These are phyloP conservation scores for Trichocomaceae sp. DNA, from an alignment of 2,329 filamentous ascomycete species.

Conservation along the genomic window DNA sequence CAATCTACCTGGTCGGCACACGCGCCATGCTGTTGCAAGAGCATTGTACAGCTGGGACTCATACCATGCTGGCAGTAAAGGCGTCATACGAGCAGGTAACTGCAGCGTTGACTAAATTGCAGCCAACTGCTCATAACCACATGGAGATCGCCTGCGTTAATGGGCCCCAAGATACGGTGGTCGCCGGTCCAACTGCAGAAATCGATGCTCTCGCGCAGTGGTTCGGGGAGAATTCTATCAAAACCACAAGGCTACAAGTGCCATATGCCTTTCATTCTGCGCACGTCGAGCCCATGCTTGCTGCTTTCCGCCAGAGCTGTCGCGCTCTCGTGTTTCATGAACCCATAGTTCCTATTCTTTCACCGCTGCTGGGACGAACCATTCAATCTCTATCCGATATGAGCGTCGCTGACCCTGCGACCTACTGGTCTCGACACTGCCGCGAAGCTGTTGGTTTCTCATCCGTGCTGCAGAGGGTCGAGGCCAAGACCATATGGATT, in stretches of 20 bases:
- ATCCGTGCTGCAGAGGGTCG: no score
- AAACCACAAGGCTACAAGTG: conserved; percentile 34
- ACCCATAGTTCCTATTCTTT: no score
- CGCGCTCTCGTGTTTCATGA: no score
- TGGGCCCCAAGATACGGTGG: conserved; percentile 65
- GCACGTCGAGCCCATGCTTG: conserved; percentile 20
- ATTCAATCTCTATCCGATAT: no score
- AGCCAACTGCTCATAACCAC: conserved; percentile 9
- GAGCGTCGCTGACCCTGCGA: no score
- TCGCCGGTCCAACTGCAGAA: conserved; percentile 57
- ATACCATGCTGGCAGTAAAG: background rate
- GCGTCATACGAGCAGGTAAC: no score
- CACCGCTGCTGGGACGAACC: no score
- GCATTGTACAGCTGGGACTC: conserved; percentile 16
- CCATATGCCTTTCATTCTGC: conserved; percentile 50
- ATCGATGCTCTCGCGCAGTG: conserved; percentile 59
- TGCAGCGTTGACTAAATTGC: background rate
- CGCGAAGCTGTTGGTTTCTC: conserved; percentile 30
- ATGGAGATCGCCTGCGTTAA: conserved; percentile 67
- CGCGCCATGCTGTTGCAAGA: conserved; percentile 19
- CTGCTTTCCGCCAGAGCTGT: conserved; percentile 23
- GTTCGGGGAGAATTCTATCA: no score
- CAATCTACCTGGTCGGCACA: conserved; percentile 24
- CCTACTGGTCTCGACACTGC: no score
- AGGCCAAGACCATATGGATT: no score